These are phyloP conservation scores for Teratosphaeria viscida DNA, from an alignment of 2,329 filamentous ascomycete genomes.

Conservation along the genomic window DNA sequence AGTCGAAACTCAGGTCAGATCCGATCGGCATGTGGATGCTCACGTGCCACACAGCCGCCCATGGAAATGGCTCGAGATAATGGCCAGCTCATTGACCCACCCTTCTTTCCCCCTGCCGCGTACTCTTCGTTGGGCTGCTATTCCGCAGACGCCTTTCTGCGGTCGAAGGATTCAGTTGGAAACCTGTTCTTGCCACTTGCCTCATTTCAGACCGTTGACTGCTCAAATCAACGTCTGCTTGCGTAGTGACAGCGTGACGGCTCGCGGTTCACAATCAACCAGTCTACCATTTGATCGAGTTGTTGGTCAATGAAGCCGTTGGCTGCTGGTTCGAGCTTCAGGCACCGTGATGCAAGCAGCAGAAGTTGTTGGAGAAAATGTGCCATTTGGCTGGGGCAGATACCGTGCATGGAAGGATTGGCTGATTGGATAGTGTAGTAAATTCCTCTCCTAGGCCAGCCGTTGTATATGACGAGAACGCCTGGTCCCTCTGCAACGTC, in stretches of 20 bases:
- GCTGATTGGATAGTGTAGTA: not conserved
- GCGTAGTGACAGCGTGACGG: too few species aligned
- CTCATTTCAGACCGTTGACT: not conserved
- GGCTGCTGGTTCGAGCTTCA: too few species aligned
- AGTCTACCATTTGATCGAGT: too few species aligned
- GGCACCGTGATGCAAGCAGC: too few species aligned
- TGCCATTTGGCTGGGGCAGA: too few species aligned
- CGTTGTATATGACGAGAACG: not conserved
- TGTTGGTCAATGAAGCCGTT: too few species aligned
- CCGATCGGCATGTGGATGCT: not conserved
- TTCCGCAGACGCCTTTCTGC: not conserved
- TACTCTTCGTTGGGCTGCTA: not conserved
- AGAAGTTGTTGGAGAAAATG: too few species aligned
- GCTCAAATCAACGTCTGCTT: too few species aligned
- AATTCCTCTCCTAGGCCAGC: not conserved
- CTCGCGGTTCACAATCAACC: too few species aligned
- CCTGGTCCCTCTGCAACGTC: not conserved
- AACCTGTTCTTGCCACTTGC: not conserved
- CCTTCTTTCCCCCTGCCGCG: not conserved
- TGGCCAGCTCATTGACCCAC: not conserved
- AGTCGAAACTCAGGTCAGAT: not conserved
- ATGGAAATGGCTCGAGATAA: not conserved
- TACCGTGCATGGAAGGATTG: too few species aligned
- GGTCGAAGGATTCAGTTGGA: not conserved
- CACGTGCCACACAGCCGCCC: not conserved